A percentile compares a stretch with the other conserved stretches of the same genome.
phyloP scores from a whole-genome alignment of 176 grass and related monocot genomes.

The Tuctoria greenei region DNA sequence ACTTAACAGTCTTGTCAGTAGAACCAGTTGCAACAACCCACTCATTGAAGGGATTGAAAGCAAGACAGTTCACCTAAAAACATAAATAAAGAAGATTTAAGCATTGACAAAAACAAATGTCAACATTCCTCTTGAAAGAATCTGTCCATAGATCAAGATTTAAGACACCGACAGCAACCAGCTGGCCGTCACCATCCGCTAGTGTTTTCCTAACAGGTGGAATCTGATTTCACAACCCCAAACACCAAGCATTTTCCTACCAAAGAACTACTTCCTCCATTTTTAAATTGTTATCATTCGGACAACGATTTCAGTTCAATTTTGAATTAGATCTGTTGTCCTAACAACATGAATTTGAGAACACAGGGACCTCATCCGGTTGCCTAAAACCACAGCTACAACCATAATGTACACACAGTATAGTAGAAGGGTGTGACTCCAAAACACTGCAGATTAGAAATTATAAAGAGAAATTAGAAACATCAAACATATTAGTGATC shows the following conservation, averaged over 20 bases:
- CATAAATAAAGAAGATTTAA: conserved; percentile 8
- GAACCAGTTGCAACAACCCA: conserved; percentile 99
- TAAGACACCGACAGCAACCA: neutral
- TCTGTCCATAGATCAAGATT: neutral
- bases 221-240: neutral
- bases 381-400: neutral
- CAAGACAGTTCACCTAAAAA: conserved; percentile 82
- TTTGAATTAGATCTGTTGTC: too few species aligned
- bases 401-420: neutral
- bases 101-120: conserved; percentile 4
- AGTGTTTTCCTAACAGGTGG: neutral
- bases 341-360: too few species aligned
- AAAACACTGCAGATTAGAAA: neutral
- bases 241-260: neutral
- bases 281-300: too few species aligned
- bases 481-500: neutral
- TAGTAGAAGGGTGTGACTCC: neutral
- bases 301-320: too few species aligned
- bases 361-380: neutral
- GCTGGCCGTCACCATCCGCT: neutral
- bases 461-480: conserved; percentile 20
- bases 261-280: too few species aligned
- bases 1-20: conserved; percentile 93
- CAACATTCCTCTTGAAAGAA: conserved; percentile 9
- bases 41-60: conserved; percentile 99